Evolutionary conservation across 257 asterid genomes (phyloP), one percentile per base, ranked within the genome.

Genomic region (Mentha longifolia): DNA sequence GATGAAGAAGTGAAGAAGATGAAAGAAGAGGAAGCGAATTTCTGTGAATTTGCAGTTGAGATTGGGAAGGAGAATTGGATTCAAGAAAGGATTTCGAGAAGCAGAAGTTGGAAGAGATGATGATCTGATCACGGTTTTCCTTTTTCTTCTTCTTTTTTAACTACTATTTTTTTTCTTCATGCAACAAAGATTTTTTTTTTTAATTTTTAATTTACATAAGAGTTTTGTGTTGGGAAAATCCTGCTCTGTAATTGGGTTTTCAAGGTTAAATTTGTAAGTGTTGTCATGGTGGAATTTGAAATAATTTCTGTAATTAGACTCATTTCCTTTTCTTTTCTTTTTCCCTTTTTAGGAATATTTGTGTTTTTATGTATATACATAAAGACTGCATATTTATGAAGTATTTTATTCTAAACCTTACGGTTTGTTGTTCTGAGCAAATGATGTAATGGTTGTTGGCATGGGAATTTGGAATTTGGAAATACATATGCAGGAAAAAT

Each of bases 101-200:
- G 92, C 78, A 80, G 86, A 71, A 89, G 97, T 65, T 89, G 87
- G 78, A 89, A 84, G 88, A 81, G 91, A 77, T 91, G 91, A 77
- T 91, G 84, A 90, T 78, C 25, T 22, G 60, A 59, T 54, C 41
- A 60, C 42, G 47, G 42, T 67, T 20, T 15, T 31, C 15, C 13
- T 28, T 28, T 54, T 57, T 10, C 13, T 28, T 28, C 45, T 57
- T 10, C 1, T 20, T 56, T 7, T 5, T 43, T 25, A 3, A 16
- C 12, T 46, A 22, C 17, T 67, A 42, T 15, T 33, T 33, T 35
- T 35, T 35, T 35, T 61, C 11, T 20, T 41, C 52, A 7, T 66
- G 61, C 14, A 33, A 10, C 12, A 22, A 20, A 20, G 3, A 5
- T 47, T 46, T 62, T 12, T 43, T 12, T 47, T 11, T 22, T 70